phyloP scores from a whole-genome alignment of 2,329 filamentous ascomycete genomes.

The Harringtonia lauricola region DNA sequence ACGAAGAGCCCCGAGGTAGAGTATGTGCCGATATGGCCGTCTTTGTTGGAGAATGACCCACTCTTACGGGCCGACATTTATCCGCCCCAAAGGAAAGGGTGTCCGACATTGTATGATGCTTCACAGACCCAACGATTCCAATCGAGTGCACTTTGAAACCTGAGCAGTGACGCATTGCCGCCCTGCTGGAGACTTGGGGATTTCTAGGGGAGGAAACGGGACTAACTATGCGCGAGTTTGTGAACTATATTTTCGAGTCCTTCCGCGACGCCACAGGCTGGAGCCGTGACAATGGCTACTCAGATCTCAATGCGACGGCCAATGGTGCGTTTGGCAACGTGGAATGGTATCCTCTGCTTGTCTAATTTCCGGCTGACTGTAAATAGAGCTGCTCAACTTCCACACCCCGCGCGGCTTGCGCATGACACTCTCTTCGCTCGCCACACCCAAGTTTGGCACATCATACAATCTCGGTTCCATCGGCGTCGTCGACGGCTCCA shows the following conservation, averaged over 20 bases:
- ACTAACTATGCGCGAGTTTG: constrained; percentile 75
- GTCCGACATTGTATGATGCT: too few species aligned
- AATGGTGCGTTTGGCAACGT: constrained; percentile 43
- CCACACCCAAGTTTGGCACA: constrained; percentile 85
- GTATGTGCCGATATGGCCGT: too few species aligned
- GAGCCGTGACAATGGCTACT: constrained; percentile 88
- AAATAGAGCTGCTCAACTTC: constrained; percentile 73
- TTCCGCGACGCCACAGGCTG: constrained; percentile 81
- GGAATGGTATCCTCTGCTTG: too few species aligned
- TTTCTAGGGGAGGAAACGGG: background rate
- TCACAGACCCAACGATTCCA: too few species aligned
- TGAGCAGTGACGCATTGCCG: background rate
- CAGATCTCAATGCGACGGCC: constrained; percentile 71
- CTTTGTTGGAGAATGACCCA: too few species aligned
- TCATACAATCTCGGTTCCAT: constrained; percentile 85
- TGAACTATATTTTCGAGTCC: constrained; percentile 90
- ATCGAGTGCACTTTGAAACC: background rate
- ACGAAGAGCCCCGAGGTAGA: too few species aligned
- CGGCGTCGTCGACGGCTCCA: constrained; percentile 88
- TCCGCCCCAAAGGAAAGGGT: too few species aligned
- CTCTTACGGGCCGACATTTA: too few species aligned
- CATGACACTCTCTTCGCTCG: constrained; percentile 80
- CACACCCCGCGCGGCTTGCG: constrained; percentile 74
- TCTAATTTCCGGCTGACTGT: too few species aligned
- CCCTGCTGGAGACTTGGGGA: too few species aligned